These are phyloP conservation scores for Suhomyces kunorum DNA, from an alignment of 1,139 yeast genomes.

Conservation along the genomic window DNA sequence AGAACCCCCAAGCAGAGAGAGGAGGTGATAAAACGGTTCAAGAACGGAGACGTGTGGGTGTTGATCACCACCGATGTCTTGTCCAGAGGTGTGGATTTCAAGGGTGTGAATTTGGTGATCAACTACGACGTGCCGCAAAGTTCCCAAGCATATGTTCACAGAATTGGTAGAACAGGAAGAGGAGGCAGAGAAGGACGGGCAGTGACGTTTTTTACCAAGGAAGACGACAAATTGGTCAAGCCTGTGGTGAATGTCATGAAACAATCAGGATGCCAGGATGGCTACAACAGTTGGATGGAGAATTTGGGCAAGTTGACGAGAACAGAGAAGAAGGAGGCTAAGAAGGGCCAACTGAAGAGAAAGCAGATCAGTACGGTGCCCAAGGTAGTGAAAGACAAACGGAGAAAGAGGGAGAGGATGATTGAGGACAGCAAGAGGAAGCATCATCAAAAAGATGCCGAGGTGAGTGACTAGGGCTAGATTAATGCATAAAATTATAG, in stretches of 20 bases:
- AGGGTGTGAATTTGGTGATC: conserved; percentile 90
- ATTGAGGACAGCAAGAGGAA: conserved; percentile 75
- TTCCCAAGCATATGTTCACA: conserved; percentile 93
- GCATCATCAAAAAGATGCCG: conserved; percentile 4
- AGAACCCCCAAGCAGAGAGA: conserved; percentile 89
- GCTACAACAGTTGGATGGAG: conserved; percentile 80
- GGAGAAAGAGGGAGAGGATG: conserved; percentile 67
- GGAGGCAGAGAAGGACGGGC: conserved; percentile 88
- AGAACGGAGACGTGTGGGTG: conserved; percentile 92
- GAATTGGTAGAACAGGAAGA: conserved; percentile 99
- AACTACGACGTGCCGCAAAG: conserved; percentile 95
- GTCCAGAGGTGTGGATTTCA: conserved; percentile 96
- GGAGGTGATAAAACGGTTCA: conserved; percentile 78
- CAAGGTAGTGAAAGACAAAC: conserved; percentile 61
- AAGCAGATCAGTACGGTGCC: conserved; percentile 88
- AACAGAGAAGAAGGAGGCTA: conserved; percentile 64
- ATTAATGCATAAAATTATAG: too few relatives aligned
- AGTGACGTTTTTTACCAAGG: conserved; percentile 89
- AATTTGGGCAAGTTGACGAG: conserved; percentile 68
- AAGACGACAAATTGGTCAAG: conserved; percentile 73
- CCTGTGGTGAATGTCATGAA: conserved; percentile 93
- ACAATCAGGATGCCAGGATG: conserved; percentile 76
- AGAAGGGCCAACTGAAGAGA: conserved; percentile 63
- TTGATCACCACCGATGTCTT: conserved; percentile 94
- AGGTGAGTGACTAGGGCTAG: neutral